These are phyloP conservation scores for Skeletonema potamos DNA, from an alignment of 108 stramenopile genomes.

Conservation along the genomic window DNA sequence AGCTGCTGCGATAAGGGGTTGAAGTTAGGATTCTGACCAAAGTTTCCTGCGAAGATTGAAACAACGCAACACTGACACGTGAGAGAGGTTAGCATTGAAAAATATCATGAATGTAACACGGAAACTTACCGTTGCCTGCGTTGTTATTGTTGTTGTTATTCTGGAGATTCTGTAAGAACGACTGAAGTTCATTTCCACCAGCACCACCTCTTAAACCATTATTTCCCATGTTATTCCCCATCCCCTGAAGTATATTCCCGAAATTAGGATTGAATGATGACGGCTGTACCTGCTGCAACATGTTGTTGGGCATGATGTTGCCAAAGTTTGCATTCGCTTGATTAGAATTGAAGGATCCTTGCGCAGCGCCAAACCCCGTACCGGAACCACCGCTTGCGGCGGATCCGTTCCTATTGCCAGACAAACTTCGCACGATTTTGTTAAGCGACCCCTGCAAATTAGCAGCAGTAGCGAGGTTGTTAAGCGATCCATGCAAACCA, in stretches of 20 bases:
- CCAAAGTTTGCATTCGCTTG: slow-evolving; percentile 49
- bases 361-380: not conserved
- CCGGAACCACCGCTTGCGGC: not conserved
- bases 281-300: not conserved
- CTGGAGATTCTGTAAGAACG: slow-evolving; percentile 27
- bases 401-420: slow-evolving; percentile 4
- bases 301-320: not conserved
- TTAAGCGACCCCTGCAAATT: slow-evolving; percentile 17
- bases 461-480: slow-evolving; percentile 18
- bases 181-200: not conserved
- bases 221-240: slow-evolving; percentile 6
- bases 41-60: not conserved
- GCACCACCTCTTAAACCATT: not conserved
- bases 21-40: slow-evolving; percentile 21
- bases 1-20: slow-evolving; percentile 26
- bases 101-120: not conserved
- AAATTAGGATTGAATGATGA: not conserved
- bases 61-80: too few species aligned
- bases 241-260: slow-evolving; percentile 20
- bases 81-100: too few species aligned
- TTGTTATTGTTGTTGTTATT: slow-evolving; percentile 14
- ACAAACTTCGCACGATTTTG: slow-evolving; percentile 4
- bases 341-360: slow-evolving; percentile 7
- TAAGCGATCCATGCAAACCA: not conserved
- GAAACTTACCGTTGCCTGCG: slow-evolving; percentile 3